Conservation (phyloP, 2,329 filamentous ascomycete species). For the Claviceps capensis region DNA sequence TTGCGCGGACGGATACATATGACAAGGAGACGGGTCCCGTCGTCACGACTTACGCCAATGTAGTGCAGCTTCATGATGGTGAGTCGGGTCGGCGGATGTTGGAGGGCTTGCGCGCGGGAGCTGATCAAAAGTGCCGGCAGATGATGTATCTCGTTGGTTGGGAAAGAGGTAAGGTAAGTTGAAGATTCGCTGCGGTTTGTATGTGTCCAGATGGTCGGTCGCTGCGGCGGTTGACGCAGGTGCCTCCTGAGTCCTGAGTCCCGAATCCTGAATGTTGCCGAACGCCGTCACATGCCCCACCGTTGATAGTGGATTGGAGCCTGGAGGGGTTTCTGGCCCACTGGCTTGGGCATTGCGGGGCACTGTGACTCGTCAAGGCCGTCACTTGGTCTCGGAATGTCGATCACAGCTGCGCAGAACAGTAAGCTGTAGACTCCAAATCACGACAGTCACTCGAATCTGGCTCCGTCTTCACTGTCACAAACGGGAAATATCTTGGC, state of each 20-base stretch:
- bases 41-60: conserved; percentile 55
- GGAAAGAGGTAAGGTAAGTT: not conserved
- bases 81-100: not conserved
- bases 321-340: not conserved
- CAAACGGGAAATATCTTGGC: not conserved
- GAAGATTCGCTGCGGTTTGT: not conserved
- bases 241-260: not conserved
- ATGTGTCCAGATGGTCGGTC: not conserved
- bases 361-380: too few species aligned
- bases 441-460: not conserved
- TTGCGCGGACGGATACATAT: conserved; percentile 1
- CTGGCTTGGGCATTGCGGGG: too few species aligned
- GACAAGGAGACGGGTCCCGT: conserved; percentile 8
- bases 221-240: not conserved
- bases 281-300: not conserved
- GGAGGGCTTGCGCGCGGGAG: not conserved
- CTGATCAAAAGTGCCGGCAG: not conserved
- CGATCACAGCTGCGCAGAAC: too few species aligned
- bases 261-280: not conserved
- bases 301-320: not conserved
- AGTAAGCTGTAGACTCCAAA: too few species aligned
- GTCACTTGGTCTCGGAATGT: too few species aligned
- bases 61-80: conserved; percentile 72
- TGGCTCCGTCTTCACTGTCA: not conserved
- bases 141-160: not conserved